phyloP scores from a whole-genome alignment of 306 rosid genomes.

The Pterocarpus santalinus region DNA sequence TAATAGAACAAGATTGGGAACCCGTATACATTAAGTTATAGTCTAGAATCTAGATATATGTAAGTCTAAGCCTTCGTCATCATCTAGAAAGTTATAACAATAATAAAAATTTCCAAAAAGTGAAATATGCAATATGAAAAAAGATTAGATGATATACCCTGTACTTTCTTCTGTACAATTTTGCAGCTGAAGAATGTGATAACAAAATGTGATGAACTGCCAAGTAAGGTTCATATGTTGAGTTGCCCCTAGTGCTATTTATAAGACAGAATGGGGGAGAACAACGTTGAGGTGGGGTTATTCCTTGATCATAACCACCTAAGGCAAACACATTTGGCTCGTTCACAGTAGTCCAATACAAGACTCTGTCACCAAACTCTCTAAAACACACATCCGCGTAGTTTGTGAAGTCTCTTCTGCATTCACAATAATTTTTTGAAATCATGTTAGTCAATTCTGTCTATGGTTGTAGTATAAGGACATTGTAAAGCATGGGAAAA shows the following conservation, averaged over 20 bases:
- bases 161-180: conserved; percentile 56
- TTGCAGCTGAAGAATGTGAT: conserved; percentile 66
- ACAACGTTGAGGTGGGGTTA: conserved; percentile 58
- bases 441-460: neutral
- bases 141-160: conserved; percentile 37
- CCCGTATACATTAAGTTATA: neutral
- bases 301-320: conserved; percentile 52
- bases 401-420: conserved; percentile 64
- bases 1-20: too few relatives aligned
- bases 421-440: conserved; percentile 31
- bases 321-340: conserved; percentile 56
- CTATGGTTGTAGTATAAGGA: too few relatives aligned
- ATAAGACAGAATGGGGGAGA: conserved; percentile 52
- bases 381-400: conserved; percentile 66
- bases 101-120: too few relatives aligned
- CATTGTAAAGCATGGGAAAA: neutral
- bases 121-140: too few relatives aligned
- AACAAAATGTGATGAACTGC: conserved; percentile 60
- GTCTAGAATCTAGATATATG: neutral
- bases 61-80: too few relatives aligned
- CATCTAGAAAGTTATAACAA: too few relatives aligned
- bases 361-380: conserved; percentile 70
- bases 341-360: conserved; percentile 60
- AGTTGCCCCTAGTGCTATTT: conserved; percentile 55
- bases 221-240: conserved; percentile 63